A percentile compares a stretch with the other conserved stretches of the same genome.
Evolutionary conservation across 1,139 yeast genomes (phyloP).

Genomic region (Zygoascus hellenicus): DNA sequence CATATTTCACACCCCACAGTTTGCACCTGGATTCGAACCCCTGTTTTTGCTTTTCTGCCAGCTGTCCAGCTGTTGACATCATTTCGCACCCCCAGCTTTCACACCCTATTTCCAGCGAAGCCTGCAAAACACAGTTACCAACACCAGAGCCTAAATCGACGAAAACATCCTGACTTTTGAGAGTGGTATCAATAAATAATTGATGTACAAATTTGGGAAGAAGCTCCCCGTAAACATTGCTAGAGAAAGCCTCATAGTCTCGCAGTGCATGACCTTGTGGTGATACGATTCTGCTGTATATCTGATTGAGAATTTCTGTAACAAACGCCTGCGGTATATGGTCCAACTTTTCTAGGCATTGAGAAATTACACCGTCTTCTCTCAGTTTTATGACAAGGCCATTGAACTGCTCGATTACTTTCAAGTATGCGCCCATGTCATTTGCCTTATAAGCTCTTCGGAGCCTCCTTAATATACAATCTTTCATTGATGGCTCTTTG

Average conservation of each 20-base stretch:
- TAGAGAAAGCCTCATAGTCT: slow-evolving; percentile 79
- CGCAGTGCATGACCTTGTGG: slow-evolving; percentile 63
- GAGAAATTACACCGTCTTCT: slow-evolving; percentile 30
- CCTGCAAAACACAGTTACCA: slow-evolving; percentile 86
- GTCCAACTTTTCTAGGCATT: slow-evolving; percentile 37
- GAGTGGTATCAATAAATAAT: slow-evolving; percentile 58
- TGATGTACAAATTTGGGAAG: slow-evolving; percentile 70
- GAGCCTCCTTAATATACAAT: slow-evolving; percentile 43
- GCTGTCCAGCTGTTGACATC: slow-evolving; percentile 71
- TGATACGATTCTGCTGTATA: slow-evolving; percentile 72
- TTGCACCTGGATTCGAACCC: slow-evolving; percentile 56
- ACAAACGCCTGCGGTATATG: slow-evolving; percentile 52
- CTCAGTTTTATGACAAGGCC: slow-evolving; percentile 34
- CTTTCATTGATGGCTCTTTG: slow-evolving; percentile 37
- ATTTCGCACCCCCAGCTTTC: slow-evolving; percentile 85
- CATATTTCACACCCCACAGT: slow-evolving; percentile 57
- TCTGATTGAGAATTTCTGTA: slow-evolving; percentile 65
- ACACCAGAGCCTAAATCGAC: slow-evolving; percentile 92
- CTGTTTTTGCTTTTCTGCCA: slow-evolving; percentile 54
- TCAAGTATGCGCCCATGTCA: slow-evolving; percentile 33
- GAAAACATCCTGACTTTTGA: slow-evolving; percentile 52
- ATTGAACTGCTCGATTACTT: slow-evolving; percentile 41
- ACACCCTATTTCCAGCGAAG: slow-evolving; percentile 82
- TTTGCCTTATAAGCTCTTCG: slow-evolving; percentile 39
- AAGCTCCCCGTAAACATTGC: slow-evolving; percentile 86